These are phyloP conservation scores for Aspergillus haitiensis DNA, from an alignment of 495 filamentous ascomycete genomes.

Conservation along the genomic window DNA sequence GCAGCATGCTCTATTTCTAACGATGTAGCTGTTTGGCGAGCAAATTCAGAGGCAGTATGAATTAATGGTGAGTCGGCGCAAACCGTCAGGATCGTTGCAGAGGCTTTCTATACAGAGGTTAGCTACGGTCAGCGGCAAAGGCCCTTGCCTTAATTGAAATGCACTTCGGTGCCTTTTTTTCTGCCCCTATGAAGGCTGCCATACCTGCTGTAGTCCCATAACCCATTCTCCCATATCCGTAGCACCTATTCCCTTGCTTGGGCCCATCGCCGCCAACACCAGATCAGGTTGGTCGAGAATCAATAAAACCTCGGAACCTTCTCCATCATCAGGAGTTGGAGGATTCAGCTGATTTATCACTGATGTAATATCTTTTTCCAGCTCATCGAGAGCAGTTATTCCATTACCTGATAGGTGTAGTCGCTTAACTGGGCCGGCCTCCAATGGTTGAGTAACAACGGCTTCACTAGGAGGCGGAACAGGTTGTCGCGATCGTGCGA, in stretches of 20 bases:
- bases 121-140: constrained; percentile 12
- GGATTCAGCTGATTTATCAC: constrained; percentile 35
- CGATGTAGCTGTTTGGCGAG: constrained; percentile 52
- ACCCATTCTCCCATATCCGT: constrained; percentile 50
- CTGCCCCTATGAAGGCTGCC: neutral
- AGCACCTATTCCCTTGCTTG: constrained; percentile 41
- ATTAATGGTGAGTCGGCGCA: constrained; percentile 71
- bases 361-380: constrained; percentile 43
- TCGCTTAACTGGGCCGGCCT: constrained; percentile 35
- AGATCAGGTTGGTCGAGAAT: constrained; percentile 54
- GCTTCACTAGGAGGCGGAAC: constrained; percentile 8
- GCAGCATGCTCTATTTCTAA: constrained; percentile 65
- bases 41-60: constrained; percentile 39
- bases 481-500: constrained; percentile 29
- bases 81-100: constrained; percentile 65
- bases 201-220: constrained; percentile 47
- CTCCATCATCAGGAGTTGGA: constrained; percentile 26
- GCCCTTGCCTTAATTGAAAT: neutral
- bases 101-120: constrained; percentile 35
- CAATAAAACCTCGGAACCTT: constrained; percentile 36
- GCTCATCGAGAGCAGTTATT: constrained; percentile 32
- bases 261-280: constrained; percentile 49
- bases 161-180: neutral
- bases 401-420: constrained; percentile 41
- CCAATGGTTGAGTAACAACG: constrained; percentile 17